Percentiles rank a stretch among this genome's conserved stretches.
phyloP scores from a whole-genome alignment of 2,329 filamentous ascomycete genomes.

The Claviceps spartinae region DNA sequence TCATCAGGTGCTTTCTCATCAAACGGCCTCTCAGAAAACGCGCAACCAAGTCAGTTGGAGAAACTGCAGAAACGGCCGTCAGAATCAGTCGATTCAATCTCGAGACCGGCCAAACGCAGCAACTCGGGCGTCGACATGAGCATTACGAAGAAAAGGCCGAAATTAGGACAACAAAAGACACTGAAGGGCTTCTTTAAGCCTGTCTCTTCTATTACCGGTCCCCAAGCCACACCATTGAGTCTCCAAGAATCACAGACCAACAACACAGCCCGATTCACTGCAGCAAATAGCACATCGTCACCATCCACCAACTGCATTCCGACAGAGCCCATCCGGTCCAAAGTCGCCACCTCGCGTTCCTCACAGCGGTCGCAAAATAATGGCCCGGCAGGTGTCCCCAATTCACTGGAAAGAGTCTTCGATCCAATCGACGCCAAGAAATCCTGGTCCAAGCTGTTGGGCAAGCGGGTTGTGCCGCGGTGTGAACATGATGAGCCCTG shows the following conservation, averaged over 20 bases:
- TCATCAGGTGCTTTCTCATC: background rate
- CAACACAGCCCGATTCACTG: background rate
- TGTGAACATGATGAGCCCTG: slow-evolving; percentile 89
- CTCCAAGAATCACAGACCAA: background rate
- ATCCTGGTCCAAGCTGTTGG: slow-evolving; percentile 74
- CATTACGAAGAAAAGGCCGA: slow-evolving; percentile 19
- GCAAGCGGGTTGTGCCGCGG: slow-evolving; percentile 56
- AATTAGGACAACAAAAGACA: slow-evolving; percentile 36
- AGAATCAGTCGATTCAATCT: background rate
- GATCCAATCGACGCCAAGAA: slow-evolving; percentile 64
- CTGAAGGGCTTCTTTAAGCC: slow-evolving; percentile 71
- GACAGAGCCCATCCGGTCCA: background rate
- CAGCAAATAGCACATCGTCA: background rate
- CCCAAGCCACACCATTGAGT: background rate
- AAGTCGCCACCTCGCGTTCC: background rate
- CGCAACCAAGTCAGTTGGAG: background rate
- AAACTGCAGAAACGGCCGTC: slow-evolving; percentile 3
- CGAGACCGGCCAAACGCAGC: slow-evolving; percentile 13
- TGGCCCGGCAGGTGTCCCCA: background rate
- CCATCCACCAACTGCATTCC: background rate
- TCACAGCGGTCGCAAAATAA: background rate
- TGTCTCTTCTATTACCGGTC: slow-evolving; percentile 6
- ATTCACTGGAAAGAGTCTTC: slow-evolving; percentile 30
- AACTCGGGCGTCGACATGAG: slow-evolving; percentile 12
- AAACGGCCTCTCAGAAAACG: background rate